Evolutionary conservation across 192 early-diverging fungal species (phyloP), one percentile per base, ranked within the genome.

Genomic region (Phycomyces blakesleeanus): DNA sequence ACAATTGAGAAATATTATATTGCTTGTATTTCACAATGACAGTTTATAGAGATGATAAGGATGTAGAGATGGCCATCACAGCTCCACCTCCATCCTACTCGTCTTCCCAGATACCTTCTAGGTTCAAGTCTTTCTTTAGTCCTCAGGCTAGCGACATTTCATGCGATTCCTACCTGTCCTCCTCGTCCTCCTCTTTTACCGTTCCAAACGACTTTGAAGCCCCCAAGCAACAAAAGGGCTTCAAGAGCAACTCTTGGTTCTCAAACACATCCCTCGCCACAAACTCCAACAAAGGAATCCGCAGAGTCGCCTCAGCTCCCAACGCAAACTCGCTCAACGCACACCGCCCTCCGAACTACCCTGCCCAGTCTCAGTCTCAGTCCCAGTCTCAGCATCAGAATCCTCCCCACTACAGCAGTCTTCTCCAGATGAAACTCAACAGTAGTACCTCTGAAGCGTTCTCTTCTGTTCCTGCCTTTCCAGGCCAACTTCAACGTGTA

Each of bases 281-380:
- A 21, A 39, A 20, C 41, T 20, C 22, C 16, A 67, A n/a, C n/a
- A n/a, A 79, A 64, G 69, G 68, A 26, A 71, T 82, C 34, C 78
- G 77, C 47, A 59, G 81, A 54, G 83, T 81, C 22, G 76, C 77
- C 10, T 85, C 83, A 14, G 79, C 78, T 37, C 81, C 81, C 1
- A 78, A 81, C 51, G 55, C 76, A 1, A 81, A 84, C 51, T 55
- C 65, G 6, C 51, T 73, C 2, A 2, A 55, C 22, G 21, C 39
- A 29, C 56, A 27, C 8, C 61, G 62, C 42, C 15, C 44, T 18
- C 44, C 44, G 7, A 34, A 34, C 39, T 51, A 41, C 25, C 51
- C 27, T 15, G 62, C 67, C 15, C 27, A 34, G 15, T 21, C 27
- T 51, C 24, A 41, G 18, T 15, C 6, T 18, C 49, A 1, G 18